Evolutionary conservation across 108 stramenopile genomes (phyloP), one percentile per base, ranked within the genome.

Genomic region (Pseudonitzschia delicatissima): DNA sequence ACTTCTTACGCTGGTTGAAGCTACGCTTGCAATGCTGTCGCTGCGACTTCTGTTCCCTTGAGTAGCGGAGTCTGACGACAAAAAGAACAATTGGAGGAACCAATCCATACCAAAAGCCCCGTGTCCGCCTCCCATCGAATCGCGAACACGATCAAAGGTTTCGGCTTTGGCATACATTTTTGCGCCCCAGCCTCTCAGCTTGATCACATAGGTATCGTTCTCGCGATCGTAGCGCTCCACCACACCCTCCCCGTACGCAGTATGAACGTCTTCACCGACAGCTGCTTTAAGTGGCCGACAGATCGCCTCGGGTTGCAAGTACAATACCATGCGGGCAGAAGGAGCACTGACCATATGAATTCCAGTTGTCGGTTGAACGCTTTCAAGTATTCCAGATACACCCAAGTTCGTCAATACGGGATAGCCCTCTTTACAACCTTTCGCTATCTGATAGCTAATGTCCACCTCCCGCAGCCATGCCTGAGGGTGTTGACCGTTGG

Each of bases 281-380:
- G 90, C 90, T 29, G 89, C 91, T 70, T 93, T 95, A 57, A 95
- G 42, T 34, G 83, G 85, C n/a, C 81, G 57, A 0, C 87, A 53
- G n/a, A 95, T 80, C 45, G 78, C 73, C 52, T 91, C 80, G 8
- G 94, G 90, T 59, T 95, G 91, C 64, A 95, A 67, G 64, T 95
- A 95, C 68, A 90, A 87, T 18, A 80, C 76, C 69, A 90, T 81
- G 8, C 85, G 83, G 50, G 73, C 81, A 11, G 87, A 81, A 11
- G 78, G 80, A 23, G 88, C 73, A n/a, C 83, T 80, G n/a, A 96
- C 88, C 47, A 87, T 77, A 65, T 96, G 95, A n/a, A 96, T 87
- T 40, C 91, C 83, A 28, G 90, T 96, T 32, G 82, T 90, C 35
- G 91, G 90, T 45, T 96, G 80, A 2, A 96, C 95, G 49, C 88